phyloP scores from a whole-genome alignment of 2,329 filamentous ascomycete species.

The Bipolaris victoriae region DNA sequence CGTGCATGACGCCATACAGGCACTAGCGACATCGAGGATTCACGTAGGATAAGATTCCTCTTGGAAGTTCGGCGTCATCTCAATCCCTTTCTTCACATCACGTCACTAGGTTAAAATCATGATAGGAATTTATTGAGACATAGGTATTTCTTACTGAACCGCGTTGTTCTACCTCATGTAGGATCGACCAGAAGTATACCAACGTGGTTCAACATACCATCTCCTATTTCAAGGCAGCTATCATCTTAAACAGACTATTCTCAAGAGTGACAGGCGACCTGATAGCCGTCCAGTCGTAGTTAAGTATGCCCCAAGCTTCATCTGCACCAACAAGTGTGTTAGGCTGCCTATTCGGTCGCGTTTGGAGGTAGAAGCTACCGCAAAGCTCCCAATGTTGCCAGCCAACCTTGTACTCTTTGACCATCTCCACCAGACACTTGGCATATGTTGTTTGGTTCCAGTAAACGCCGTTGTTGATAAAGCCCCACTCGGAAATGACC shows the following conservation, averaged over 20 bases:
- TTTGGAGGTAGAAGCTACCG: constrained; percentile 50
- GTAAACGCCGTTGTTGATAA: constrained; percentile 40
- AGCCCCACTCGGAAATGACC: constrained; percentile 44
- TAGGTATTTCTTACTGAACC: no score
- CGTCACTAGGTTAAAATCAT: no score
- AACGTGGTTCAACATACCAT: background rate
- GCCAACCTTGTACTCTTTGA: constrained; percentile 37
- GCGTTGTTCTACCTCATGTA: no score
- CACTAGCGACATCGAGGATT: background rate
- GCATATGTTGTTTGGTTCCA: constrained; percentile 45
- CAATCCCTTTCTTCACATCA: background rate
- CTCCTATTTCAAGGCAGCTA: constrained; percentile 27
- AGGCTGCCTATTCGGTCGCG: constrained; percentile 36
- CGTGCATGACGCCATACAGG: no score
- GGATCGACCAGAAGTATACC: no score
- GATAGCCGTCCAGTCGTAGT: constrained; percentile 38
- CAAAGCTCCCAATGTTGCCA: constrained; percentile 44
- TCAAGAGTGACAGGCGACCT: constrained; percentile 39
- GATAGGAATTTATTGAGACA: no score
- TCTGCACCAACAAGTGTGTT: constrained; percentile 37
- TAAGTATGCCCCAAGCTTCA: constrained; percentile 40
- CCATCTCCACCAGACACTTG: constrained; percentile 41
- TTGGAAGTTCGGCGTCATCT: background rate
- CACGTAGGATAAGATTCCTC: background rate
- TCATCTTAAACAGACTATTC: constrained; percentile 44